Base-by-base conservation (phyloP, 495 filamentous ascomycete genomes). In the Xylaria castorea region DNA sequence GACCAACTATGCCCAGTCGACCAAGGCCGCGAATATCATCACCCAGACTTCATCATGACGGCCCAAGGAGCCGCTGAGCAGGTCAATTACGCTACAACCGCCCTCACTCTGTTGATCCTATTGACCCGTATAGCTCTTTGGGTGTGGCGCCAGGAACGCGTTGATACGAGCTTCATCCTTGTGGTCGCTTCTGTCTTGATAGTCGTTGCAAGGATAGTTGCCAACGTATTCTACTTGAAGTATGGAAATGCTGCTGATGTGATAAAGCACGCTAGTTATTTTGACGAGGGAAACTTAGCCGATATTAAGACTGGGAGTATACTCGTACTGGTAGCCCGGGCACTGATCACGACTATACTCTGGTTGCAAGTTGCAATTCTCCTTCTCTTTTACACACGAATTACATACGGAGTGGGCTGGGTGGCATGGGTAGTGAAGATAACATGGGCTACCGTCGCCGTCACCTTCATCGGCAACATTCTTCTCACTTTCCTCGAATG, bases 361-460 rank as follows among this genome's bases (percentile, higher is more conserved):
- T 86, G 84, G 84, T 66, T 84, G n/a, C 83, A 84, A 68, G 83
- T 85, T 18, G 73, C 75, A 34, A 77, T 86, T 9, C 76, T 86
- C 18, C 75, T 86, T 16, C 67, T 83, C 42, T 81, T 85, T 61
- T 84, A 84, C 65, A 75, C 79, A 7, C 79, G 80, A 20, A 76
- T 86, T 25, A 78, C 84, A 14, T 74, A 64, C n/a, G 76, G 80
- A 25, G 78, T 84, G 30, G 60, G 61, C 53, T 81, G 80, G 81
- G 76, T 80, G 6, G 74, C 79, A 9, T 57, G 70, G 9, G 79
- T 82, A n/a, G 76, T 83, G 22, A 80, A 74, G 50, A 42, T 76
- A 40, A 80, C 81, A 36, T 79, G 81, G 77, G 62, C 25, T 18
- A 42, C 80, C n/a, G 74, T 83, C 18, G 75, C 72, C 48, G 70